Evolutionary conservation across 345 rosid species (phyloP), one percentile per base, ranked within the genome.

Genomic region (Linum lewisii): DNA sequence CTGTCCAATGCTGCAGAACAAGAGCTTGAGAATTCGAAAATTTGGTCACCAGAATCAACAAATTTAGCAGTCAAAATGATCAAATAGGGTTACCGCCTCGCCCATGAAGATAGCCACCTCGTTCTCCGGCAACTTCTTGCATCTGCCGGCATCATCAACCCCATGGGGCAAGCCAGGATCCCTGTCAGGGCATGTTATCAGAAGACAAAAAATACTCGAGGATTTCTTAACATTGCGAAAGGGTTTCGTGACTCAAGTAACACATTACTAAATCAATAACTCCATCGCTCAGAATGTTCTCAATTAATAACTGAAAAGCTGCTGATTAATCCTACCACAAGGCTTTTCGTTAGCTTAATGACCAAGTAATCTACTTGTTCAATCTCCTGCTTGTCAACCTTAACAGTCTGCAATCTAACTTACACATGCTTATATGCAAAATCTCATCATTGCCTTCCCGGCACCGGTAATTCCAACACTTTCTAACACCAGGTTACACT

Each of bases 101-200:
- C 18, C 99, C 99, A 66, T 93, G 99, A 72, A 93, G 99, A 69
- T 93, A 89, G 64, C 99, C 99, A 15, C 99, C 99, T 63, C 97
- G 97, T 69, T 93, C 99, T 73, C 99, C 99, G 66, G 99, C 99
- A 78, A 89, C 97, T 74, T 93, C 99, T 80, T 93, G 99, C 99
- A 93, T 93, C 99, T 93, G 81, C 66, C 75, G 57, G 79, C 75
- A 80, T 85, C 72, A 82, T 62, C 74, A 77, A 37, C 78, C 85
- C 79, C 73, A 73, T 51, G 69, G 73, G 74, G 74, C 37, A 77
- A 77, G 90, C 84, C 84, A 79, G 73, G 76, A 79, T 93, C 97
- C 95, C 99, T 93, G 95, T 81, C 98, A 71, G 97, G 97, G 83
- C 99, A 87, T 67, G 95, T 93, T 84, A 89, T 93, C 90, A 89